phyloP scores from a whole-genome alignment of 2,329 filamentous ascomycete species.

The Aspergillus luchuensis region DNA sequence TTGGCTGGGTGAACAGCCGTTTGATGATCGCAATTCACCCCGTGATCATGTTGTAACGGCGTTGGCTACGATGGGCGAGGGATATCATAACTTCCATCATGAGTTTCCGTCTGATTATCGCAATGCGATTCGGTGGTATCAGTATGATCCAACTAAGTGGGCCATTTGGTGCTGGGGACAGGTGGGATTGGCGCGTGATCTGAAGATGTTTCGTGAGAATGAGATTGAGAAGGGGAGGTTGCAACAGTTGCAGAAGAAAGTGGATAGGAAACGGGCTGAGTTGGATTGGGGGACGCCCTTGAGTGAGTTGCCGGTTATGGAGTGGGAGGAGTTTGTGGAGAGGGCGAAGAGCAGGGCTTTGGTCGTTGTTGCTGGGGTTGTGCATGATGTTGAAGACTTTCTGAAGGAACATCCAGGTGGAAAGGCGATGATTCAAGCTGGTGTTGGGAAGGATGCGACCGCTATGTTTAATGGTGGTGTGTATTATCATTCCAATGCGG shows the following conservation, averaged over 20 bases:
- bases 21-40: conserved; percentile 18
- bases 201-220: conserved; percentile 15
- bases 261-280: conserved; percentile 3
- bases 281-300: conserved; percentile 17
- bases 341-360: background rate
- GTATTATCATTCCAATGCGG: conserved; percentile 21
- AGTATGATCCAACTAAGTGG: conserved; percentile 24
- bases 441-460: conserved; percentile 18
- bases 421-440: conserved; percentile 1
- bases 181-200: conserved; percentile 16
- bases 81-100: conserved; percentile 25
- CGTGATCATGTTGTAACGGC: conserved; percentile 18
- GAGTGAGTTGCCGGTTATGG: conserved; percentile 11
- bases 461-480: conserved; percentile 20
- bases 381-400: conserved; percentile 20
- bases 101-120: conserved; percentile 23
- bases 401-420: conserved; percentile 20
- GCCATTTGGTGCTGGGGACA: conserved; percentile 18
- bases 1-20: conserved; percentile 22
- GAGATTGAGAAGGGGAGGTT: conserved; percentile 22
- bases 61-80: conserved; percentile 17
- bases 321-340: conserved; percentile 17
- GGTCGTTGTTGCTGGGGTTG: conserved; percentile 14
- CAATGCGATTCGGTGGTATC: conserved; percentile 20
- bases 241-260: conserved; percentile 17